Percentiles rank a stretch among this genome's conserved stretches.
Evolutionary conservation across 1,139 yeast species (phyloP).

Genomic region (Lodderomyces oxycetoniae): DNA sequence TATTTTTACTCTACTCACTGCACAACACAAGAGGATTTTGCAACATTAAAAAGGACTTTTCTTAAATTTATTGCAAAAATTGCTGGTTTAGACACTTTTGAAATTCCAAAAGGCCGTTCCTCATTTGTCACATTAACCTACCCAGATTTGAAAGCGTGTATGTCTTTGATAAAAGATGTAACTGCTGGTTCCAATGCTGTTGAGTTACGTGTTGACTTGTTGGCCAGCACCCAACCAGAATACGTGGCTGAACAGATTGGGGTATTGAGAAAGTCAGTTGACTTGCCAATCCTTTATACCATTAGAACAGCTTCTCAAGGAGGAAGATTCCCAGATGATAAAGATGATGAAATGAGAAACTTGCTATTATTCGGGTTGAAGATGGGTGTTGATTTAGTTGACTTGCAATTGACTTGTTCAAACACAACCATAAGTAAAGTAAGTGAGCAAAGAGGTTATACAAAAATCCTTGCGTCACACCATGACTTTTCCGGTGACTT

Average conservation of each 20-base stretch:
- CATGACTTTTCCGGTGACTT: conserved; percentile 63
- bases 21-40: conserved; percentile 49
- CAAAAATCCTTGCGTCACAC: conserved; percentile 77
- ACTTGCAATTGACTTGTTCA: conserved; percentile 47
- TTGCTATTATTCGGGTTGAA: conserved; percentile 63
- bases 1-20: conserved; percentile 78
- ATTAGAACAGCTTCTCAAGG: conserved; percentile 78
- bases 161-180: conserved; percentile 46
- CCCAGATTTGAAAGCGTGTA: conserved; percentile 46
- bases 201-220: conserved; percentile 75
- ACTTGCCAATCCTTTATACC: conserved; percentile 77
- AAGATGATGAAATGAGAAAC: conserved; percentile 46
- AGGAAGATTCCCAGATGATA: conserved; percentile 60
- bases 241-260: conserved; percentile 77
- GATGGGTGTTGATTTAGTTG: conserved; percentile 56
- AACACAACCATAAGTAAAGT: conserved; percentile 27
- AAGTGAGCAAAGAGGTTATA: conserved; percentile 43
- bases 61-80: conserved; percentile 54
- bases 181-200: conserved; percentile 70
- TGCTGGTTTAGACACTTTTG: conserved; percentile 48
- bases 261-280: conserved; percentile 53
- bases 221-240: conserved; percentile 41
- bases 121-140: conserved; percentile 70
- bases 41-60: conserved; percentile 56
- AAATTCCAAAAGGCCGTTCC: conserved; percentile 54